Base-by-base conservation (phyloP, 2,329 filamentous ascomycete genomes). In the Shiraia bambusicola region DNA sequence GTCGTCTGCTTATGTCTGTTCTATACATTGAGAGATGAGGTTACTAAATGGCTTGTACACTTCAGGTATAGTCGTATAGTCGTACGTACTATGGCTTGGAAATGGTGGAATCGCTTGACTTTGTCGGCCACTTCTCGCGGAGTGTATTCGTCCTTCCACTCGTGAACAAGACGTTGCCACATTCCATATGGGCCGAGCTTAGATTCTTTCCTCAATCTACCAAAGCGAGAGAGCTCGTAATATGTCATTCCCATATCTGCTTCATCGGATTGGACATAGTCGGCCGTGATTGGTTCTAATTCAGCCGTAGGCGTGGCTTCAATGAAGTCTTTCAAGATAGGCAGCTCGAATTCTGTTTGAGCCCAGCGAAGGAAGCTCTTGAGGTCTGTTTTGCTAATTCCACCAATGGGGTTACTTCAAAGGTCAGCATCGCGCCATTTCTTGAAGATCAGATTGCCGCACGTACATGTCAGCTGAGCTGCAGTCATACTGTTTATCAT, bases 281-380 rank as follows among this genome's bases (percentile, higher is more conserved):
- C 73, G 1, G 77, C 74, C 0, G 83, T 84, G 33, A 87, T 80
- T 6, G 86, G 86, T 54, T 86, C 79, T 59, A 76, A 67, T 45
- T 76, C 73, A 9, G 72, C 72, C 0, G 73, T 76, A 3, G 72
- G 73, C 0, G 70, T 69, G 5, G 72, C 66, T 14, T 61, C 54
- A 37, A 90, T 66, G 69, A 90, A 91, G 8, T 80, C 75, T 8
- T 80, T 66, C 1, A 89, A 76, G 38, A 86, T 79, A 0, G 83
- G 82, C 1, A 91, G 67, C 4, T 77, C 65, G 57, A 86, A 88
- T 26, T 76, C 49, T 0, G 30, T 49, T 1, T 46, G 30, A 0
- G 65, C 61, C 76, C 80, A 89, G n/a, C 69, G 71, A 45, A 89
- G 86, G 69, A 91, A 89, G 8, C 76, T 69, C 63, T 86, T 87